Percentiles rank a stretch among this genome's conserved stretches.
phyloP scores from a whole-genome alignment of 805 yeast species.

The Jamesozyma rosinii region DNA sequence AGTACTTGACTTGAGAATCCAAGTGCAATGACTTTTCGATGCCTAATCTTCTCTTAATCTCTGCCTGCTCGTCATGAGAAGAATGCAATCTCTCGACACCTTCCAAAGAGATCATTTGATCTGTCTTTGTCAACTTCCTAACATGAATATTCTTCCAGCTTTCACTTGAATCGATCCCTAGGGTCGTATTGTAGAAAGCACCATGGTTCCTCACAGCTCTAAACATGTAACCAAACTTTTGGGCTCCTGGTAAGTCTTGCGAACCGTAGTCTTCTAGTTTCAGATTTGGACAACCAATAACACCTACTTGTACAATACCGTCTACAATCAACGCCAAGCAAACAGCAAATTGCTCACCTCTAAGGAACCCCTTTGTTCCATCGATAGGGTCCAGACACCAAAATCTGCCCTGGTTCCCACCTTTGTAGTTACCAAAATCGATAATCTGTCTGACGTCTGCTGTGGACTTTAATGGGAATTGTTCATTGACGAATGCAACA shows the following conservation, averaged over 20 bases:
- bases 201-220: conserved; percentile 27
- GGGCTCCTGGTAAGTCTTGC: conserved; percentile 31
- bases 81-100: conserved; percentile 95
- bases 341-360: conserved; percentile 96
- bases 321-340: conserved; percentile 84
- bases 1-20: conserved; percentile 95
- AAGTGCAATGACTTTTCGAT: conserved; percentile 66
- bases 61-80: conserved; percentile 74
- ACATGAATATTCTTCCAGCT: conserved; percentile 51
- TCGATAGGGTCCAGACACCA: conserved; percentile 99
- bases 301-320: conserved; percentile 80
- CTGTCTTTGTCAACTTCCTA: conserved; percentile 15
- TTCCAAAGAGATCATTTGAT: conserved; percentile 39
- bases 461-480: conserved; percentile 33
- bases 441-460: conserved; percentile 53
- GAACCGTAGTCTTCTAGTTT: conserved; percentile 31
- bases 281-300: conserved; percentile 92
- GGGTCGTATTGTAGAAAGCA: conserved; percentile 27
- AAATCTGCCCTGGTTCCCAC: conserved; percentile 71
- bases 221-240: conserved; percentile 27
- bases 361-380: conserved; percentile 91
- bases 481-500: conserved; percentile 10
- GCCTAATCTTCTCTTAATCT: conserved; percentile 55
- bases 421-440: conserved; percentile 70
- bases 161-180: conserved; percentile 16